These are phyloP conservation scores for Macroventuria anomochaeta DNA, from an alignment of 2,329 filamentous ascomycete genomes.

Conservation along the genomic window DNA sequence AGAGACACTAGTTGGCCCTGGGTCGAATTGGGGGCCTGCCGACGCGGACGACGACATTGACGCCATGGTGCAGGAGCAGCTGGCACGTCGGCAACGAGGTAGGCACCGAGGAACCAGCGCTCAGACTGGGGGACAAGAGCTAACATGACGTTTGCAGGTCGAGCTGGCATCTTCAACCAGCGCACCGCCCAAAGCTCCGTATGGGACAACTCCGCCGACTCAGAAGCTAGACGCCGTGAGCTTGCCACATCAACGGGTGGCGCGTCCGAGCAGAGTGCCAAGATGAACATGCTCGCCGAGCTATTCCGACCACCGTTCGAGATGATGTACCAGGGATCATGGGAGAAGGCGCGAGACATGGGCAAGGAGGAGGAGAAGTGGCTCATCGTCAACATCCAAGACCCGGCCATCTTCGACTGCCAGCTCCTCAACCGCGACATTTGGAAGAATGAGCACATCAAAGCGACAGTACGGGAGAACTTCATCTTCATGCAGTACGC, in stretches of 20 bases:
- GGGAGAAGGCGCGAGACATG: slow-evolving; percentile 82
- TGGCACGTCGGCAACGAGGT: slow-evolving; percentile 57
- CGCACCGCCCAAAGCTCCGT: slow-evolving; percentile 61
- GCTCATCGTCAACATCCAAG: slow-evolving; percentile 95
- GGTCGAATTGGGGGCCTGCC: slow-evolving; percentile 58
- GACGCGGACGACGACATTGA: slow-evolving; percentile 62
- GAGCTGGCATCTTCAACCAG: slow-evolving; percentile 75
- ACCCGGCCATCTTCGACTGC: slow-evolving; percentile 91
- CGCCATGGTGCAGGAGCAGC: slow-evolving; percentile 69
- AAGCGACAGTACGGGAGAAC: slow-evolving; percentile 83
- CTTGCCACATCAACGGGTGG: slow-evolving; percentile 69
- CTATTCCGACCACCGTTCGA: slow-evolving; percentile 93
- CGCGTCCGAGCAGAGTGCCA: slow-evolving; percentile 69
- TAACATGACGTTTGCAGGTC: slow-evolving; percentile 40
- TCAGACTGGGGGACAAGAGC: slow-evolving; percentile 5
- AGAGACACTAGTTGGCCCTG: slow-evolving; percentile 85
- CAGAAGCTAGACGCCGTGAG: slow-evolving; percentile 57
- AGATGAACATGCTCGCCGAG: slow-evolving; percentile 82
- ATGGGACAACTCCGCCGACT: slow-evolving; percentile 62
- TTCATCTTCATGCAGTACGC: slow-evolving; percentile 96
- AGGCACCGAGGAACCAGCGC: slow-evolving; percentile 26
- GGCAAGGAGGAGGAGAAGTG: slow-evolving; percentile 91
- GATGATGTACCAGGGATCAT: slow-evolving; percentile 79
- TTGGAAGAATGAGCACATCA: slow-evolving; percentile 86
- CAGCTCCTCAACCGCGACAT: slow-evolving; percentile 93